A percentile compares a stretch with the other conserved stretches of the same genome.
phyloP scores from a whole-genome alignment of 148 eudicot species.

The Rhododendron ferrugineum region DNA sequence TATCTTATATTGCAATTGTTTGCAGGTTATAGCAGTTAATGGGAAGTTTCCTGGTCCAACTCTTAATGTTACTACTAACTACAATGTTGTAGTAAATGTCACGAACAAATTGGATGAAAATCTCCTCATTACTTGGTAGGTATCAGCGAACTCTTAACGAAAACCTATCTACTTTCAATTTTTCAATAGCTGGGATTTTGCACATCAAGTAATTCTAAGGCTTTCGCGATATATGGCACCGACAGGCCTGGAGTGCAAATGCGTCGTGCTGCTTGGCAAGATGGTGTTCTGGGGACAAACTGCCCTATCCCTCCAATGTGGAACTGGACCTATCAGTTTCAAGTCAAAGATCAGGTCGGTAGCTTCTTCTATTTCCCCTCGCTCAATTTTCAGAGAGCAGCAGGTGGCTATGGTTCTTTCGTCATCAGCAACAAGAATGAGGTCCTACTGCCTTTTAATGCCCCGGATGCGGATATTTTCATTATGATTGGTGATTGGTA shows the following conservation, averaged over 20 bases:
- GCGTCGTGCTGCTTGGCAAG: slow-evolving; percentile 10
- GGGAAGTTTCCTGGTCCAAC: slow-evolving; percentile 5
- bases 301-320: slow-evolving; percentile 8
- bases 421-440: not conserved
- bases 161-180: not conserved
- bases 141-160: too few species aligned
- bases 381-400: slow-evolving; percentile 7
- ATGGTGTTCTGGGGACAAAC: slow-evolving; percentile 12
- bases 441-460: not conserved
- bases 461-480: slow-evolving; percentile 4
- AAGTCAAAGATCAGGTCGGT: slow-evolving; percentile 9
- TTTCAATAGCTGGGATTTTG: not conserved
- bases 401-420: slow-evolving; percentile 1
- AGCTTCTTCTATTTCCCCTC: slow-evolving; percentile 11
- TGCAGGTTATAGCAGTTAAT: not conserved
- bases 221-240: not conserved
- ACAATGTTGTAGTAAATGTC: not conserved
- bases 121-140: slow-evolving; percentile 12
- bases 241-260: slow-evolving; percentile 4
- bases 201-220: not conserved
- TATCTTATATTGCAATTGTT: not conserved
- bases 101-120: not conserved
- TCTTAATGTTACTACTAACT: slow-evolving; percentile 1
- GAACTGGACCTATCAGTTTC: slow-evolving; percentile 12
- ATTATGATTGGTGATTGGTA: slow-evolving; percentile 11